Conservation (phyloP, 1,284 basidiomycete species). For the Marasmius oreades region DNA sequence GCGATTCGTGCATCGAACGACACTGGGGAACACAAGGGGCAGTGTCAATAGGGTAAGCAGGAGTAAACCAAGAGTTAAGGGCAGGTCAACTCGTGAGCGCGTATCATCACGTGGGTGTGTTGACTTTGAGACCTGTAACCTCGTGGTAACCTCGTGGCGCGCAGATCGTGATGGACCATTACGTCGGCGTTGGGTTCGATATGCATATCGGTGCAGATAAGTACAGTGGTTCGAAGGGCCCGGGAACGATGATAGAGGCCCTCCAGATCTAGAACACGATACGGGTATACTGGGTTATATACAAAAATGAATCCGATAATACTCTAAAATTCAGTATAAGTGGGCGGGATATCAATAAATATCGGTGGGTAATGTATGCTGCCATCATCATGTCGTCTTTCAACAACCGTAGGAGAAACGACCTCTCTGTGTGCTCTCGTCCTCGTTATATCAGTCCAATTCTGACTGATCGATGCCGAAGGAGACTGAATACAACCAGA, state of each 20-base stretch:
- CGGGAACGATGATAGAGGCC: too few relatives aligned
- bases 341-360: background rate
- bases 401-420: background rate
- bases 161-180: background rate
- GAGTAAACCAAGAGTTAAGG: constrained; percentile 12
- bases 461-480: background rate
- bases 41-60: constrained; percentile 3
- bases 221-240: too few relatives aligned
- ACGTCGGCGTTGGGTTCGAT: too few relatives aligned
- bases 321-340: background rate
- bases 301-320: too few relatives aligned
- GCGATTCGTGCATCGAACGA: background rate
- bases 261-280: too few relatives aligned
- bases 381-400: background rate
- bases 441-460: background rate
- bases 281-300: too few relatives aligned
- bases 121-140: background rate
- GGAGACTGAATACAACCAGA: background rate
- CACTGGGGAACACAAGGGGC: background rate
- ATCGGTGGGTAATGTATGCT: background rate
- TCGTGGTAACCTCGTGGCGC: background rate
- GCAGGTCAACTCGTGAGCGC: constrained; percentile 14
- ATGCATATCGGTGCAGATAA: too few relatives aligned
- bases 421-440: background rate
- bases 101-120: constrained; percentile 7